Base-by-base conservation (phyloP, 2,329 filamentous ascomycete genomes). In the Calonectria naviculata region DNA sequence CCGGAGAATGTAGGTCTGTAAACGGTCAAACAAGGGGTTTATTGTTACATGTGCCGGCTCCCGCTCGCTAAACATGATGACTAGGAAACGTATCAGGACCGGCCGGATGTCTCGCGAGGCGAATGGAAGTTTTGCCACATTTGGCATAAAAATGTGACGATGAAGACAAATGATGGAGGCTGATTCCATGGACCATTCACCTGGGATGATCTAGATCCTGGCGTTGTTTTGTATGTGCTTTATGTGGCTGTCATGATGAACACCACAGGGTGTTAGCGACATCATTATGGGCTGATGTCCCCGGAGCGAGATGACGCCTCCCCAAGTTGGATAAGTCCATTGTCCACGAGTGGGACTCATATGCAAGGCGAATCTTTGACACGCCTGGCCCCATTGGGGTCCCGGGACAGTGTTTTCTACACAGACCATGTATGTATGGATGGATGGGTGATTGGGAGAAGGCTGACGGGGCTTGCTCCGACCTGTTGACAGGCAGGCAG, bases 241-340 rank as follows among this genome's bases (percentile, higher is more conserved):
- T 58, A 38, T 58, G 52, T 24, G 52, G 31, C 34, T 58, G 26
- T 38, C 21, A 58, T 60, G 44, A 54, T 49, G 47, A 68, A 65
- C 42, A 56, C 66, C 67, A 52, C 15, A 58, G 68, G 72, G 61
- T 66, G 65, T 63, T 36, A 31, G 47, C 75, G 72, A 75, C 76
- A 78, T 78, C 76, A 78, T 78, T 76, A 76, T 78, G 77, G 77
- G 75, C 77, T 78, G 77, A 78, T 77, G 54, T 68, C 64, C 70
- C 68, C 69, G 70, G 75, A 75, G 73, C 73, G 76, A 78, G 71
- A 78, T 76, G 76, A 77, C 76, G 70, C 77, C 73, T 74, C 76
- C 65, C 68, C 65, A 73, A 72, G 71, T 67, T 67, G 73, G 63
- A 71, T 62, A 75, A 73, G 70, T 66, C 31, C 61, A 65, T 68